Base-by-base conservation (phyloP, 257 asterid genomes). In the Lavandula angustifolia region DNA sequence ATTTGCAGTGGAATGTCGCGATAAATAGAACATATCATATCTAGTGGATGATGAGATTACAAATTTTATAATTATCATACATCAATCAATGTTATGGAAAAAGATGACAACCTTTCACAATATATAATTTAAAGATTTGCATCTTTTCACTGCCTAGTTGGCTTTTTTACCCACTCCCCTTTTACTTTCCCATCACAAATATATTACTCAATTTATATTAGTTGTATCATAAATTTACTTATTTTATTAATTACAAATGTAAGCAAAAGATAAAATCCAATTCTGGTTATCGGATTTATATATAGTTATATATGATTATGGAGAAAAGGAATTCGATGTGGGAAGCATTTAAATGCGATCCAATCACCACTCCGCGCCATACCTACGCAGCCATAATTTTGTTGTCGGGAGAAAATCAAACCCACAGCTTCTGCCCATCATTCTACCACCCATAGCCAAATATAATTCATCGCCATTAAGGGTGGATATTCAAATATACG, bases 61-160 rank as follows among this genome's bases (percentile, higher is more conserved):
- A 42, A 34, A 22, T 9, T 5, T 33, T 34, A 38, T 56, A 46
- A 70, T 29, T 41, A 46, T 79, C 66, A 75, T 69, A 66, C 69
- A 75, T 72, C 78, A 75, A 77, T 75, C 90, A 77, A 79, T 81
- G 74, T 67, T 65, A 62, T 54, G 68, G 52, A n/a, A 70, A 83
- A 80, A 79, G 87, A 73, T 77, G 56, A 81, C 67, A 10, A 44
- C 82, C 85, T 84, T 84, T 81, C 73, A 73, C 71, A 78, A 67
- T 59, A 66, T 67, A 33, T 50, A 13, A 55, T 54, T 22, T 22
- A 47, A 71, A 78, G 74, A 62, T 70, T 53, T 17, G 46, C 9
- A 54, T 51, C 68, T 65, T 44, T 47, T 67, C 54, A 54, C 53
- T 44, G 59, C 44, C 49, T 54, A 48, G 1, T 53, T 52, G 16